Conservation (phyloP, 1,284 basidiomycete species). For the Rhizoctonia solani region DNA sequence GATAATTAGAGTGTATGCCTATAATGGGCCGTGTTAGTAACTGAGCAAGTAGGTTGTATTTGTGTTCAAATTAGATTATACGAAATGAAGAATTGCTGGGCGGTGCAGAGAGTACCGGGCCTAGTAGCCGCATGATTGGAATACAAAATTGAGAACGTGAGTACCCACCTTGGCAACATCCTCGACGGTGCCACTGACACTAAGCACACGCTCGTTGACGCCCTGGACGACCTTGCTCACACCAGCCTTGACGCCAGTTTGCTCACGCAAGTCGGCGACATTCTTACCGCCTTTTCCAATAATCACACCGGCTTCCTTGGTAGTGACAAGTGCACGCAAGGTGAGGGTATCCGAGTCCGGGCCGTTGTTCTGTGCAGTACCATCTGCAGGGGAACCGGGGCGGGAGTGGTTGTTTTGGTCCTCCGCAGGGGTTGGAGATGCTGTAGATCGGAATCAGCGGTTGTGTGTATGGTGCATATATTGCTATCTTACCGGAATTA, state of each 20-base stretch:
- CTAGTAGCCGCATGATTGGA: background rate
- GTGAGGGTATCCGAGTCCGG: conserved; percentile 67
- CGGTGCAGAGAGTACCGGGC: background rate
- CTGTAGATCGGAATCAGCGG: background rate
- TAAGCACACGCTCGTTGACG: conserved; percentile 96
- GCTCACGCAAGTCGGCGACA: conserved; percentile 92
- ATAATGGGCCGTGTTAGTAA: background rate
- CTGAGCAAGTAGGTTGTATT: background rate
- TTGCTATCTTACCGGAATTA: conserved; percentile 27
- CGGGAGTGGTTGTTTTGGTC: conserved; percentile 35
- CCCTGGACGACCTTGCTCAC: conserved; percentile 98
- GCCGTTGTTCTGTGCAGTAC: conserved; percentile 24
- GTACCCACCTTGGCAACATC: conserved; percentile 82
- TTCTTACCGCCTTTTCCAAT: conserved; percentile 97
- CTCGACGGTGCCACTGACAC: conserved; percentile 88
- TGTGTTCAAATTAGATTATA: too few species aligned
- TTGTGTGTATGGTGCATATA: background rate
- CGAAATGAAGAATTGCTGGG: background rate
- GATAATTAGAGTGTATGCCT: conserved; percentile 97
- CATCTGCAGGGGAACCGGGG: conserved; percentile 33
- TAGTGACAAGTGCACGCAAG: conserved; percentile 90
- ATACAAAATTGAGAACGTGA: background rate
- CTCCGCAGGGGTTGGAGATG: conserved; percentile 35
- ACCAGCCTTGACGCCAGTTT: conserved; percentile 96
- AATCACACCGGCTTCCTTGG: conserved; percentile 96